A percentile compares a stretch with the other conserved stretches of the same genome.
phyloP scores from a whole-genome alignment of 768 basidiomycete genomes.

The Candolleomyces aberdarensis region DNA sequence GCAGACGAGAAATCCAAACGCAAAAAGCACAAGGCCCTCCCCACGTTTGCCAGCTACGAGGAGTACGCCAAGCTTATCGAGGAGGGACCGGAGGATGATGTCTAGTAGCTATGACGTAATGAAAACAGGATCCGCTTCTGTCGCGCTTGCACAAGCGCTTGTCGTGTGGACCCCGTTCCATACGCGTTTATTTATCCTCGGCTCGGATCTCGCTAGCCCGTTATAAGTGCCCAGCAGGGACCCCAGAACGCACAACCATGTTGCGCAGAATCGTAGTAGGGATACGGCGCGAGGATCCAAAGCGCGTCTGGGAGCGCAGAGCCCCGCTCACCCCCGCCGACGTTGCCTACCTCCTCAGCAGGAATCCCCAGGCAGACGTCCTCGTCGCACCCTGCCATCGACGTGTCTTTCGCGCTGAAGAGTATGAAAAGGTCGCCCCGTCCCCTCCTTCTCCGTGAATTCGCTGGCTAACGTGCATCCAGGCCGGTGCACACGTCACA shows the following conservation, averaged over 20 bases:
- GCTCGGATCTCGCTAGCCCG: no score
- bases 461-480: slow-evolving; percentile 3
- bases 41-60: slow-evolving; percentile 85
- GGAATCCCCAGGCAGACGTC: slow-evolving; percentile 56
- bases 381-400: slow-evolving; percentile 75
- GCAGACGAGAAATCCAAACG: slow-evolving; percentile 23
- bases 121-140: background rate
- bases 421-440: slow-evolving; percentile 60
- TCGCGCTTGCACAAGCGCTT: background rate
- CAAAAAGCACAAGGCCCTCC: slow-evolving; percentile 66
- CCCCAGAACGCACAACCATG: no score
- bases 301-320: slow-evolving; percentile 83
- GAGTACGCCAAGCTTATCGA: slow-evolving; percentile 86
- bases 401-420: slow-evolving; percentile 63
- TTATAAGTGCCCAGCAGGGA: no score
- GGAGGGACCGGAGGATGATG: slow-evolving; percentile 66
- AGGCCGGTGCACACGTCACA: slow-evolving; percentile 78
- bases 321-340: slow-evolving; percentile 78
- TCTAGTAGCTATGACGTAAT: slow-evolving; percentile 25
- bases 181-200: no score
- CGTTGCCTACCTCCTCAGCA: slow-evolving; percentile 54
- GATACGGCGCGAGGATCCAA: slow-evolving; percentile 68
- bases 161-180: no score
- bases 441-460: background rate
- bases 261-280: background rate